Evolutionary conservation across 306 rosid genomes (phyloP), one percentile per base, ranked within the genome.

Genomic region (Sicyos edulis): DNA sequence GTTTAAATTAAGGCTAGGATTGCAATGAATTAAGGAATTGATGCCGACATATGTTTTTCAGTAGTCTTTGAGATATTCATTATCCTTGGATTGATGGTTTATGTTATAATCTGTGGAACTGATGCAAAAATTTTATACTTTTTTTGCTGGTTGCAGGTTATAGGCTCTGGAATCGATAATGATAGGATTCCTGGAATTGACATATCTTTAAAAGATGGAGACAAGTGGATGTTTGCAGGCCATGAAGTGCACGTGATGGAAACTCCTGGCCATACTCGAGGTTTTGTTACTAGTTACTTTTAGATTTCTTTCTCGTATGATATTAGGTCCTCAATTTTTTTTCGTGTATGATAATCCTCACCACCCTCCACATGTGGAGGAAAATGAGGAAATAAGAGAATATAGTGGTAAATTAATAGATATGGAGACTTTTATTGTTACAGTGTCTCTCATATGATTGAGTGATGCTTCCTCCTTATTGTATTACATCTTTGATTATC

Each of bases 141-240:
- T 65, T 37, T 74, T 32, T 14, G 17, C 70, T 77, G 29, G 50
- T 62, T 78, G 32, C 74, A 92, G 97, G 96, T 92, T 81, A 92
- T 92, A 83, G 96, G 96, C 67, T 89, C 97, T 40, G 88, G 82
- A 80, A 51, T 53, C 71, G 97, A 89, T 82, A 82, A 77, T 71
- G 85, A 86, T 26, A 84, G 96, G 76, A 92, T 92, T 76, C 97
- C 96, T 65, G 97, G 91, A 57, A 86, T 89, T 69, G 97, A 92
- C 75, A 92, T 89, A 70, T 54, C 47, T 70, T 85, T 92, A 78
- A 89, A 87, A 37, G 96, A 92, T 55, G 97, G 97, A 64, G 96
- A 92, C 83, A 89, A 83, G 86, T 92, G 97, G 97, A 92, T 92
- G 97, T 92, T 92, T 86, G 96, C 97, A 62, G 95, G 97, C 61